Conservation (phyloP, 2,329 filamentous ascomycete species). For the Lasiodiplodia gonubiensis region DNA sequence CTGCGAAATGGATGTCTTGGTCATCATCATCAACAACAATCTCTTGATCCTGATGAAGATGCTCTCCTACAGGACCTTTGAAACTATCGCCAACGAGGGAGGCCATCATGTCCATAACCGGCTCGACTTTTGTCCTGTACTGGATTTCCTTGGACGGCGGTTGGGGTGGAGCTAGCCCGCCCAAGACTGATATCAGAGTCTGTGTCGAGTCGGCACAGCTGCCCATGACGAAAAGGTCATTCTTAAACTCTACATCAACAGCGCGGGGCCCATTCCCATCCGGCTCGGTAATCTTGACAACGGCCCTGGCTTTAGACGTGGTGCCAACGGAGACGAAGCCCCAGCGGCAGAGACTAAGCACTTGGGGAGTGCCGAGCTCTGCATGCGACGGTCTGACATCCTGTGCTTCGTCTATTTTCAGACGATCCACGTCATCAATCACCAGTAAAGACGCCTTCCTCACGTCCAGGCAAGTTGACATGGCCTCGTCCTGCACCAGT, state of each 20-base stretch:
- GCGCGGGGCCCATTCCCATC: constrained; percentile 66
- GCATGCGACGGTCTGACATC: constrained; percentile 11
- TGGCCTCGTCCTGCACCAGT: constrained; percentile 52
- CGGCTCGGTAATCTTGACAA: constrained; percentile 64
- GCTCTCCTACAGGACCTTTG: constrained; percentile 62
- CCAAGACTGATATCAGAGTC: constrained; percentile 80
- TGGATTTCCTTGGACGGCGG: constrained; percentile 82
- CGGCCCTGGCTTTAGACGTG: constrained; percentile 78
- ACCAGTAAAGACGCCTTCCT: constrained; percentile 83
- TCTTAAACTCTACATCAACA: constrained; percentile 79
- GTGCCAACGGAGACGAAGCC: constrained; percentile 89
- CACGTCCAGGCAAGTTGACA: constrained; percentile 69
- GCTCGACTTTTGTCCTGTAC: constrained; percentile 85
- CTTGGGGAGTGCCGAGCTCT: constrained; percentile 48
- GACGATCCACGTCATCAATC: constrained; percentile 72
- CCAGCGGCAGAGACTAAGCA: constrained; percentile 59
- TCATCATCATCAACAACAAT: constrained; percentile 50
- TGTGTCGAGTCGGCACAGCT: constrained; percentile 97
- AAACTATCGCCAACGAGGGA: constrained; percentile 91
- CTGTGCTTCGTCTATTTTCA: constrained; percentile 37
- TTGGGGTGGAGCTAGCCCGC: constrained; percentile 80
- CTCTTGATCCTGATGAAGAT: constrained; percentile 41
- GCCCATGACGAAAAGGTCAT: constrained; percentile 87
- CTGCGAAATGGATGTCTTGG: constrained; percentile 54
- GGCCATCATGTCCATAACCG: constrained; percentile 84